Base-by-base conservation (phyloP, 225 moss, liverwort and hornwort species). In the Antitrichia curtipendula region DNA sequence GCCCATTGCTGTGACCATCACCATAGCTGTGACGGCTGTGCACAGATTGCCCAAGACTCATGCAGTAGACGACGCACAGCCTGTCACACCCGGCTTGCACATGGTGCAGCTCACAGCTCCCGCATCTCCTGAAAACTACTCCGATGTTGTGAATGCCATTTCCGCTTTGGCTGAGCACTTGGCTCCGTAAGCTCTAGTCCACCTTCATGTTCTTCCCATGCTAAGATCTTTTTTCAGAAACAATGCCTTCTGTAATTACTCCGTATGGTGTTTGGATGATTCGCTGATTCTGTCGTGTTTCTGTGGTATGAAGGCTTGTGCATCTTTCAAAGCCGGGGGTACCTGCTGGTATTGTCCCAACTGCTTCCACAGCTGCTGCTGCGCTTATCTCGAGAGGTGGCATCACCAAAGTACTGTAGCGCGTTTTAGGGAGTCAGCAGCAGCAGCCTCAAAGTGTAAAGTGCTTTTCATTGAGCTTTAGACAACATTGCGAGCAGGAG, bases 101-200 rank as follows among this genome's bases (percentile, higher is more conserved):
- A 89, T 96, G 90, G 99, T 99, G 73, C 96, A 97, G 85, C 96
- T 97, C 47, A 91, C 92, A 81, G 99, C 99, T 58, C 91, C 96
- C 70, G 96, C 99, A 43, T 94, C 95, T 36, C 80, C 95, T 83
- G 99, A 99, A 38, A 99, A 96, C 83, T 97, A 99, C 79, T 82
- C 93, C 38, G 99, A 97, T 58, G 95, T 96, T 60, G 97, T 96
- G 61, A 94, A 88, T 70, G 97, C 97, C 28, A 97, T 99, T 71
- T 97, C 99, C n/a, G 90, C 95, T 21, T 95, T 99, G 89, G 95
- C 97, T 36, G 99, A 99, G 90, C 95, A 95, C 91, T 84, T 99
- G 84, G 97, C 97, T 68, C 97, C 96, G 96, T 97, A 92, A 89
- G 97, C 82, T 59, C 81, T 47, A 36, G 29, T 63, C 72, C 77